Evolutionary conservation across 2,329 filamentous ascomycete species (phyloP).

Genomic region (Pseudocercospora musae): DNA sequence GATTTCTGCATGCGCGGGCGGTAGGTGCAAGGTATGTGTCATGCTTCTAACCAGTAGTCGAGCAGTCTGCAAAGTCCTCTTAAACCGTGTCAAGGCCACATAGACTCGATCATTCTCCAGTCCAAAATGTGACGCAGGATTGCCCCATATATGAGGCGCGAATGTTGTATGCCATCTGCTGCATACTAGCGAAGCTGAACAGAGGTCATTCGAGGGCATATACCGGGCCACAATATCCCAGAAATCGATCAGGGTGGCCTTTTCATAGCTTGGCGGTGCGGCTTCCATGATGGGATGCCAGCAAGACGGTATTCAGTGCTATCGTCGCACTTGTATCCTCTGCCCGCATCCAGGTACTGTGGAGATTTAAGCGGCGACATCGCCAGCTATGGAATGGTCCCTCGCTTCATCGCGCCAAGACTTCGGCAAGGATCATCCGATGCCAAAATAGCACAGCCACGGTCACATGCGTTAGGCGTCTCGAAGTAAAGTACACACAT

Average conservation of each 20-base stretch:
- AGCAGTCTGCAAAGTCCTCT: constrained; percentile 54
- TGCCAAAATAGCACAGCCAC: not conserved
- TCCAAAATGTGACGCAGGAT: constrained; percentile 61
- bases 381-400: not conserved
- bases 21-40: constrained; percentile 61
- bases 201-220: constrained; percentile 55
- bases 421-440: not conserved
- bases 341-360: not conserved
- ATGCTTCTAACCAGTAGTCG: constrained; percentile 52
- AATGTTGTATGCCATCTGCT: constrained; percentile 58
- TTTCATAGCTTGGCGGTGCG: constrained; percentile 59
- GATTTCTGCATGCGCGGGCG: constrained; percentile 58
- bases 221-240: constrained; percentile 57
- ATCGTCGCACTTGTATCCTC: not conserved
- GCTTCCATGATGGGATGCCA: constrained; percentile 48
- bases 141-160: constrained; percentile 59
- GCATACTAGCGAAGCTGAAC: constrained; percentile 55
- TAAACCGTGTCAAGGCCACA: constrained; percentile 59
- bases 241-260: constrained; percentile 52
- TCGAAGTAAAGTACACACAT: not conserved
- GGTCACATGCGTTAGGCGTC: not conserved
- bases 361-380: not conserved
- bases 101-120: constrained; percentile 60
- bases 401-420: not conserved
- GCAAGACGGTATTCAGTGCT: not conserved